phyloP scores from a whole-genome alignment of 2,329 filamentous ascomycete species.

The Chaetomium globosum region DNA sequence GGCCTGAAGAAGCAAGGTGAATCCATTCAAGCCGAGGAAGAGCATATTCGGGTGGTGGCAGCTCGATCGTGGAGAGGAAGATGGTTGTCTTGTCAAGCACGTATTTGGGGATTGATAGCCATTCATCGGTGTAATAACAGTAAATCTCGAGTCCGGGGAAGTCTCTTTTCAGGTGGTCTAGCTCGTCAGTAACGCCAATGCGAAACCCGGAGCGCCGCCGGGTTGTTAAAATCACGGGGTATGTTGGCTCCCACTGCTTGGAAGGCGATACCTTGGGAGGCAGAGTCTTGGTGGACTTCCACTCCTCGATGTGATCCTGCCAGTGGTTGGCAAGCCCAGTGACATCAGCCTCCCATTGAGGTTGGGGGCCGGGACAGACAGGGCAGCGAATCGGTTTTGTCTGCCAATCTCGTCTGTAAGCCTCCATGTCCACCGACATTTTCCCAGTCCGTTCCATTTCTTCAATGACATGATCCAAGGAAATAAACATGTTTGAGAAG shows the following conservation, averaged over 20 bases:
- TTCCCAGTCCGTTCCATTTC: slow-evolving; percentile 8
- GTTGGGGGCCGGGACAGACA: slow-evolving; percentile 12
- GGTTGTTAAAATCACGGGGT: slow-evolving; percentile 9
- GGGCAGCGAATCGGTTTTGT: slow-evolving; percentile 16
- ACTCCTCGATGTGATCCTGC: slow-evolving; percentile 4
- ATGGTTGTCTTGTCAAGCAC: slow-evolving; percentile 14
- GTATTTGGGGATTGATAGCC: slow-evolving; percentile 10
- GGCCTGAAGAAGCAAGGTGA: slow-evolving; percentile 9
- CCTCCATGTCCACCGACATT: background rate
- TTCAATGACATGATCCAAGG: slow-evolving; percentile 7
- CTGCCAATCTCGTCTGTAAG: slow-evolving; percentile 1
- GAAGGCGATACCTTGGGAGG: background rate
- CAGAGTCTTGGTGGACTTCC: slow-evolving; percentile 5
- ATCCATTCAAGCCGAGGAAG: slow-evolving; percentile 13
- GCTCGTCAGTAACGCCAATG: background rate
- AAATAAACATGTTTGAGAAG: slow-evolving; percentile 14
- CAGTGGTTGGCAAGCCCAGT: background rate
- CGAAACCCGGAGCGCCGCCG: background rate
- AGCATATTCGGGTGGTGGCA: background rate
- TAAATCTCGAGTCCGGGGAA: slow-evolving; percentile 13
- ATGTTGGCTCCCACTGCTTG: slow-evolving; percentile 7
- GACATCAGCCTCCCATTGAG: slow-evolving; percentile 8
- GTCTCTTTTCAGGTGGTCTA: slow-evolving; percentile 1
- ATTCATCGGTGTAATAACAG: slow-evolving; percentile 11
- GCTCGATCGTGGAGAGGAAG: slow-evolving; percentile 11